Evolutionary conservation across 2,329 filamentous ascomycete genomes (phyloP).

Genomic region (Apiospora pterosperma): DNA sequence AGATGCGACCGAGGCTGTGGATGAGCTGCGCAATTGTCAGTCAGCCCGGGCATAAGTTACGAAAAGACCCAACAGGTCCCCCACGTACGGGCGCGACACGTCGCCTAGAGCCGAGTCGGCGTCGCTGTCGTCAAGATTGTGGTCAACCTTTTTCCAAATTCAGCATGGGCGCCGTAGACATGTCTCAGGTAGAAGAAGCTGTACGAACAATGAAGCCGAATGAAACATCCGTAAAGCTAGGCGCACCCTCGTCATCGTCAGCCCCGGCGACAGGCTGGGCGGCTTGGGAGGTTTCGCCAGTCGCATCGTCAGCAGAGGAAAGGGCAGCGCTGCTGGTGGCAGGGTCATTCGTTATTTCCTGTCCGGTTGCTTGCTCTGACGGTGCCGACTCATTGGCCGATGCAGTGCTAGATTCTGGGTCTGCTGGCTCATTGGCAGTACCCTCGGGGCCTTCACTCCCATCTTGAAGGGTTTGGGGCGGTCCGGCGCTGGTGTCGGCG

Average conservation of each 20-base stretch:
- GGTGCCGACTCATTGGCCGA: neutral
- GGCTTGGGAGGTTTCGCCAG: neutral
- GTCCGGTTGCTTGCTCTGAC: neutral
- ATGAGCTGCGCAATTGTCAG: neutral
- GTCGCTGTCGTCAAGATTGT: neutral
- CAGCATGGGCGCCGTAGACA: neutral
- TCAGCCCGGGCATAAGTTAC: neutral
- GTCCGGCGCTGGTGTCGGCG: neutral
- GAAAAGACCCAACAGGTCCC: neutral
- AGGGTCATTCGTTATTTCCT: too few relatives aligned
- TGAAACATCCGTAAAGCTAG: neutral
- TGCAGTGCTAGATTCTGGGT: neutral
- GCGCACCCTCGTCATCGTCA: neutral
- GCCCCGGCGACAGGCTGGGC: neutral
- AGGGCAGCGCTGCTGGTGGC: neutral
- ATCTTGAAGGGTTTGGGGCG: neutral
- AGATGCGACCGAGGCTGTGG: slow-evolving; percentile 14
- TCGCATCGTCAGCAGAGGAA: neutral
- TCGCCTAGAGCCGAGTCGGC: slow-evolving; percentile 4
- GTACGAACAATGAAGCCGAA: neutral
- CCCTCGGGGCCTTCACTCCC: neutral
- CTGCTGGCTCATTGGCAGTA: neutral
- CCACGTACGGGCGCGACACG: neutral
- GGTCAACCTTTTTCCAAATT: neutral
- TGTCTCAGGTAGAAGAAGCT: neutral